Evolutionary conservation across 371 early-diverging fungal species (phyloP).

Genomic region (Mortierella sp.): DNA sequence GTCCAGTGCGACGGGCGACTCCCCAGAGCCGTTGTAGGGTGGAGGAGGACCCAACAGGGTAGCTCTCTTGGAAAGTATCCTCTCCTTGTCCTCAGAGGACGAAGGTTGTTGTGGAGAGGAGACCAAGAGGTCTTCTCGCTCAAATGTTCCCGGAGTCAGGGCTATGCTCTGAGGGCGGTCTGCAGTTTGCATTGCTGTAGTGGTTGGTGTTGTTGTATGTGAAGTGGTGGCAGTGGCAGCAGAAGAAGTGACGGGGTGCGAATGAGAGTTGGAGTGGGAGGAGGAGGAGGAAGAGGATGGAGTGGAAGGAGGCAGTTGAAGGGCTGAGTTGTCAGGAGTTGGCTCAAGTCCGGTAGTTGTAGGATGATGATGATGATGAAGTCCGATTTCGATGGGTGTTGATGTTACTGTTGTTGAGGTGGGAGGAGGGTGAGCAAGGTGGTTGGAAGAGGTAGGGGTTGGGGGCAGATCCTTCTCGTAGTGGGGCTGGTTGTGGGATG

Average conservation of each 20-base stretch:
- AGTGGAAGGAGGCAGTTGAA: slow-evolving; percentile 27
- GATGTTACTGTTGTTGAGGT: not conserved
- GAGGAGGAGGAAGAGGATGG: slow-evolving; percentile 23
- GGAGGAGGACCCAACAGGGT: slow-evolving; percentile 46
- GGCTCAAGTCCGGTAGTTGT: slow-evolving; percentile 25
- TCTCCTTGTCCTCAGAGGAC: slow-evolving; percentile 22
- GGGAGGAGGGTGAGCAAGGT: slow-evolving; percentile 21
- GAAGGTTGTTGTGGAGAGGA: slow-evolving; percentile 13
- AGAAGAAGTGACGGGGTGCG: not conserved
- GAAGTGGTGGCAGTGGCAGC: slow-evolving; percentile 12
- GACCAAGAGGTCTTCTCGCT: slow-evolving; percentile 23
- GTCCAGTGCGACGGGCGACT: not conserved
- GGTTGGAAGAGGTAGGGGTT: slow-evolving; percentile 53
- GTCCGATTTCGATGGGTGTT: not conserved
- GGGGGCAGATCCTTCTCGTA: slow-evolving; percentile 57
- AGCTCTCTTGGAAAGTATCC: slow-evolving; percentile 36
- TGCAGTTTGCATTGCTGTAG: not conserved
- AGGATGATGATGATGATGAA: slow-evolving; percentile 15
- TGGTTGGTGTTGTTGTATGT: not conserved
- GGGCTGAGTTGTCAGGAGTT: slow-evolving; percentile 47
- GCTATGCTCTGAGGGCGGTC: slow-evolving; percentile 40
- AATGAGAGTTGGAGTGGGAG: slow-evolving; percentile 22
- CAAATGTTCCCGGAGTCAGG: slow-evolving; percentile 22
- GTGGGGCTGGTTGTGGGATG: slow-evolving; percentile 28
- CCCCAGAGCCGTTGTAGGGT: slow-evolving; percentile 20